A percentile compares a stretch with the other conserved stretches of the same genome.
Conservation (phyloP, 2,329 filamentous ascomycete species). For the Claviceps capensis region DNA sequence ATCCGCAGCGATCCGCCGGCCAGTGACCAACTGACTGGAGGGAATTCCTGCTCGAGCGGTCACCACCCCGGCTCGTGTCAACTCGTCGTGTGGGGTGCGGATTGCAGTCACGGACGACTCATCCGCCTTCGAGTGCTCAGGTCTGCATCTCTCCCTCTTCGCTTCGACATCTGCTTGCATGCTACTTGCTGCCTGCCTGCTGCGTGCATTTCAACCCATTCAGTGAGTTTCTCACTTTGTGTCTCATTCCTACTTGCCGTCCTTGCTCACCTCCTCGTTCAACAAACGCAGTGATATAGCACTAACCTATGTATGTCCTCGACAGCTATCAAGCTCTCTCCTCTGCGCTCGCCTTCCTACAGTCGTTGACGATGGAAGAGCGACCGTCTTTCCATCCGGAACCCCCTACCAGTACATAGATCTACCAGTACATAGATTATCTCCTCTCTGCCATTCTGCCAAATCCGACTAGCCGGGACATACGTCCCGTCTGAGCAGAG, state of each 20-base stretch:
- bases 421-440: background rate
- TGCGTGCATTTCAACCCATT: background rate
- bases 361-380: conserved; percentile 6
- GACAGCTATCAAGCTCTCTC: background rate
- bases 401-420: background rate
- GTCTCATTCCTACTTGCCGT: background rate
- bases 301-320: background rate
- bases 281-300: background rate
- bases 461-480: background rate
- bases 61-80: conserved; percentile 1
- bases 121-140: background rate
- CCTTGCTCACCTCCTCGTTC: background rate
- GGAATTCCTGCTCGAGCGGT: background rate
- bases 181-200: background rate
- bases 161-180: background rate
- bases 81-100: conserved; percentile 4
- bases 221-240: background rate
- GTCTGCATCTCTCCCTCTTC: background rate
- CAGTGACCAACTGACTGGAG: background rate
- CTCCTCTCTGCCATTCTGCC: background rate
- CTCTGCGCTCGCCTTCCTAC: background rate
- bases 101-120: background rate
- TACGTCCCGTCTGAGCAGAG: background rate
- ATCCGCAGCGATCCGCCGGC: background rate
- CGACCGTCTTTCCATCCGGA: conserved; percentile 1